These are phyloP conservation scores for Candida nitratophila DNA, from an alignment of 805 yeast genomes.

Conservation along the genomic window DNA sequence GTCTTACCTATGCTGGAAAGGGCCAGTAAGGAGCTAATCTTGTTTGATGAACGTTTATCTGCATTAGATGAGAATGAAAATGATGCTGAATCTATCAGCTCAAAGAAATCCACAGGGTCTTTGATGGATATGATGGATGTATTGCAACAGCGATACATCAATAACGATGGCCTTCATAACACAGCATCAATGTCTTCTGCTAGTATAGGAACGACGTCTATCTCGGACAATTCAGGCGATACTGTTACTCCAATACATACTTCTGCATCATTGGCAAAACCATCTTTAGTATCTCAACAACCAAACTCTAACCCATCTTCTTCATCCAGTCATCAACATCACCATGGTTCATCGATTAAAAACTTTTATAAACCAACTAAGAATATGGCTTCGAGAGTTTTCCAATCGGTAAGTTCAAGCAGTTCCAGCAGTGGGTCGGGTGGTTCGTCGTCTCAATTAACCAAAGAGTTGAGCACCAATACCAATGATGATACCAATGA, in stretches of 20 bases:
- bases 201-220: neutral
- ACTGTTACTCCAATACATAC: no score
- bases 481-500: no score
- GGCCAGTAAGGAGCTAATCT: neutral
- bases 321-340: neutral
- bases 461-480: no score
- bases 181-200: neutral
- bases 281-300: neutral
- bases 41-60: neutral
- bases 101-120: constrained; percentile 1
- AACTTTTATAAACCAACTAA: constrained; percentile 1
- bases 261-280: neutral
- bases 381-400: neutral
- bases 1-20: neutral
- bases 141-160: constrained; percentile 8
- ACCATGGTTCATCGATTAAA: neutral
- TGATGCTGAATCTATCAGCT: neutral
- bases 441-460: neutral
- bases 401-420: neutral
- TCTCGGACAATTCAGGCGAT: neutral
- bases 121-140: constrained; percentile 19
- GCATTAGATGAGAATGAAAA: neutral
- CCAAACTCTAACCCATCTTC: neutral
- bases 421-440: neutral
- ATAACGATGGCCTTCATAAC: neutral